Base-by-base conservation (phyloP, 805 yeast species). In the Sugiyamaella boreocaroliniensis region DNA sequence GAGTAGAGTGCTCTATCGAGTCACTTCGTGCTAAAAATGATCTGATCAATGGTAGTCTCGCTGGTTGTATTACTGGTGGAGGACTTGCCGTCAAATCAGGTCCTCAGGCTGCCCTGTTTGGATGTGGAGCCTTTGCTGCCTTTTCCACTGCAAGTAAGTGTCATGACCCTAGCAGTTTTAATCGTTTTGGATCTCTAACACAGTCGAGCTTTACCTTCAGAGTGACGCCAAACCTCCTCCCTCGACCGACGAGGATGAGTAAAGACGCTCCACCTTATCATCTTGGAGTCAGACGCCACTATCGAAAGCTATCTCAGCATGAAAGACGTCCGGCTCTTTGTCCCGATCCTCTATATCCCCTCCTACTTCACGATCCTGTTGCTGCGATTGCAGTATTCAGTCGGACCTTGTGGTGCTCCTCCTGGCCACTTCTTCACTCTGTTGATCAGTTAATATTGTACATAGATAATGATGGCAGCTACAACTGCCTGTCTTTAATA, bases 91-190 rank as follows among this genome's bases (percentile, higher is more conserved):
- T 86, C 60, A 88, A 86, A 65, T 81, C 93, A 47, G 99, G 99
- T 0, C 99, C 99, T 0, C 89, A 84, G 62, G 95, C 96, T 29
- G 93, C 96, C 0, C 62, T 82, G 22, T 67, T 90, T 54, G 99
- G 99, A 1, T 93, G 98, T 75, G 97, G 95, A 26, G 99, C 97
- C 8, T 93, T 93, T 73, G 97, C 98, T 2, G 96, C 93, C 7
- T 93, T 93, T 68, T 85, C 95, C 52, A 57, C 69, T 4, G 73
- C 71, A 4, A 37, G 46, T 43, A 26, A 43, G 46, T 43, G 14
- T 6, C 22, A 16, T 43, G 10, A 16, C 9, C n/a, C 14, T n/a
- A n/a, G n/a, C n/a, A n/a, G n/a, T 15, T 50, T 19, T n/a, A 10
- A 8, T 3, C 32, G 22, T 15, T 15, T 32, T 15, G 16, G 7